These are phyloP conservation scores for Yarrowia osloensis DNA, from an alignment of 805 yeast species.

Conservation along the genomic window DNA sequence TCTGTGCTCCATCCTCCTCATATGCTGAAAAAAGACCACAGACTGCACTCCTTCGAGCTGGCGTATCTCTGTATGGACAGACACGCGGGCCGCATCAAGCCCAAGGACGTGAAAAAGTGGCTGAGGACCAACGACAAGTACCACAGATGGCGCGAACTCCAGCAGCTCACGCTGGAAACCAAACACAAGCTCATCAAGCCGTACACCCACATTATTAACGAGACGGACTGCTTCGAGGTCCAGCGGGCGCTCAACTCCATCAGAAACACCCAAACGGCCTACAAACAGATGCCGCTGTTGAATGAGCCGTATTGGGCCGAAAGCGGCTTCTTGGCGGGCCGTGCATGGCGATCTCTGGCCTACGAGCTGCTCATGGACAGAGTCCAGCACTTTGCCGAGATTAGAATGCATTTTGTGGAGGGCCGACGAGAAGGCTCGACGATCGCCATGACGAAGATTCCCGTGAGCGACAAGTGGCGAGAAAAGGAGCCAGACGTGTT, in stretches of 20 bases:
- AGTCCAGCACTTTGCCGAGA: neutral
- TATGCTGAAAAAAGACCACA: neutral
- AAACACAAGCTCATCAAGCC: neutral
- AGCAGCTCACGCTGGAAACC: neutral
- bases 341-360: neutral
- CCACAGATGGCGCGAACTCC: neutral
- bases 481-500: neutral
- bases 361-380: neutral
- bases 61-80: neutral
- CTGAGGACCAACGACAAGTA: neutral
- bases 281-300: constrained; percentile 11
- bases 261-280: neutral
- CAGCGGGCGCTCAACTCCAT: neutral
- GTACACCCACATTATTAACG: neutral
- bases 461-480: neutral
- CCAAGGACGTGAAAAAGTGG: neutral
- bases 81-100: neutral
- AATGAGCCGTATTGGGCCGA: constrained; percentile 14
- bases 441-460: neutral
- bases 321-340: neutral
- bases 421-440: neutral
- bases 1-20: neutral
- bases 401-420: neutral
- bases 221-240: constrained; percentile 1
- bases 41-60: neutral